Evolutionary conservation across 1,284 basidiomycete species (phyloP), one percentile per base, ranked within the genome.

Genomic region (Anthracocystis panici-leucophaei): DNA sequence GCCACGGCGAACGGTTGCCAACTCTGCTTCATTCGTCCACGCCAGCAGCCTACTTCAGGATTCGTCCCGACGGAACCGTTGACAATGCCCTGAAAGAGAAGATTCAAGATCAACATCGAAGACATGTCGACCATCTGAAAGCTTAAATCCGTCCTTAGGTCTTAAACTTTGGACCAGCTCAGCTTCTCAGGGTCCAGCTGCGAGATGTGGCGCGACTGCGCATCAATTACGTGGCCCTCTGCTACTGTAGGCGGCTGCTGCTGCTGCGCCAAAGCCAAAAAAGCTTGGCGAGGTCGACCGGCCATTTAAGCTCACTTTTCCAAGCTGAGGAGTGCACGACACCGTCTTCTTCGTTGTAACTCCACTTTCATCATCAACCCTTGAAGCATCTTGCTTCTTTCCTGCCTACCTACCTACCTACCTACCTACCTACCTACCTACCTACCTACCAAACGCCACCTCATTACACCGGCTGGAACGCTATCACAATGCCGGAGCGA

Each of bases 401-500:
- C 7, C 35, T n/a, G n/a, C n/a, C n/a, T n/a, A n/a, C n/a, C n/a
- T n/a, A n/a, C n/a, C n/a, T n/a, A n/a, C n/a, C n/a, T n/a, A n/a
- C n/a, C n/a, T n/a, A n/a, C n/a, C n/a, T n/a, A n/a, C n/a, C n/a
- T n/a, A 12, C 2, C 50, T 21, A 21, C 8, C 21, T 7, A n/a
- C 20, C 49, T n/a, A 21, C 29, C 10, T 8, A 11, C 20, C 20
- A 25, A 35, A 21, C 12, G 5, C 25, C 14, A 46, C 25, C 11
- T 27, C 52, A 33, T 29, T 4, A 25, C 27, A 11, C 18, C 31
- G 29, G 29, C 12, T 27, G 5, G 25, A n/a, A 18, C 21, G n/a
- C 25, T 8, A 2, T 23, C 58, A 54, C 2, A 9, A 75, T 75
- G 73, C 73, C 73, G 21, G 65, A 76, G 60, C 65, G 74, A 31